Evolutionary conservation across 345 rosid species (phyloP).

Genomic region (Psidium friedrichsthalianum): DNA sequence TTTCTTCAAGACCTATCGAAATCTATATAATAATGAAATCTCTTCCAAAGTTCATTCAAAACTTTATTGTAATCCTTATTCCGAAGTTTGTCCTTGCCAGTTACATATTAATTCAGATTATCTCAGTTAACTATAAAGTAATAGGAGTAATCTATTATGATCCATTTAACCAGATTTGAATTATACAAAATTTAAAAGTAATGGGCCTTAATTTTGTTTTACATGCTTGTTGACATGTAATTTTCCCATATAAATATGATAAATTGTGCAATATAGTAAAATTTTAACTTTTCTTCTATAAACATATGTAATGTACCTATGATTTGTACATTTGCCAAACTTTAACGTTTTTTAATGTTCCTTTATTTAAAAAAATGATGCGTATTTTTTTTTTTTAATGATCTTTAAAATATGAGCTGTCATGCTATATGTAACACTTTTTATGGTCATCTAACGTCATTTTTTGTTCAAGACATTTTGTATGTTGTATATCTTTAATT

Average conservation of each 20-base stretch:
- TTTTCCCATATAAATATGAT: no score
- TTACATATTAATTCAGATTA: no score
- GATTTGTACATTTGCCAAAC: not conserved
- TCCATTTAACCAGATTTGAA: no score
- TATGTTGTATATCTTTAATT: not conserved
- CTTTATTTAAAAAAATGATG: no score
- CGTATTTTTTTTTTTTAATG: no score
- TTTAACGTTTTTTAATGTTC: not conserved
- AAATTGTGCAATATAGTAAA: not conserved
- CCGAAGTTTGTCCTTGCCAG: not conserved
- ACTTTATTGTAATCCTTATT: not conserved
- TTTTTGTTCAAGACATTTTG: not conserved
- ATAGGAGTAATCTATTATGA: not conserved
- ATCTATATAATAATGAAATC: not conserved
- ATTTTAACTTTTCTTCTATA: no score
- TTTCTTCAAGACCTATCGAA: not conserved
- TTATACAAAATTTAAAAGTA: no score
- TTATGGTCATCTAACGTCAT: no score
- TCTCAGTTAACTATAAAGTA: not conserved
- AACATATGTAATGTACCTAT: not conserved
- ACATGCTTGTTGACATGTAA: not conserved
- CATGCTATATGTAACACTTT: no score
- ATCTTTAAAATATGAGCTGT: no score
- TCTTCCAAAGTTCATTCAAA: not conserved
- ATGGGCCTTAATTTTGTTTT: not conserved